phyloP scores from a whole-genome alignment of 1,139 yeast genomes.

The Geotrichum siamense region DNA sequence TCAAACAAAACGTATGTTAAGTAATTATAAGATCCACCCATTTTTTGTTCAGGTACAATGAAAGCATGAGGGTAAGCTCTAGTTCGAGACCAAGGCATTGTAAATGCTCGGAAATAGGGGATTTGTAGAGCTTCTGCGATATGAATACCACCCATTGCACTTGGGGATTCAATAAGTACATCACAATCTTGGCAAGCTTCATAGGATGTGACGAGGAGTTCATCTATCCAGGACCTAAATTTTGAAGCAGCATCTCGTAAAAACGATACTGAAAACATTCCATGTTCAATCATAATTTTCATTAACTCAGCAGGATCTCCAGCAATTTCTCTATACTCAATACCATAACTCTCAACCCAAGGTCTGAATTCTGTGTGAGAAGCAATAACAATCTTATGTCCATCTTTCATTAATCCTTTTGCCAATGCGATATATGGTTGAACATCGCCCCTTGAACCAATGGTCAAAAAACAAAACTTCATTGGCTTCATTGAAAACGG shows the following conservation, averaged over 20 bases:
- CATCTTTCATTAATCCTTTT: constrained; percentile 66
- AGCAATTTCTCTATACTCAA: constrained; percentile 67
- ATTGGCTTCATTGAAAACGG: constrained; percentile 20
- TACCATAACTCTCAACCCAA: constrained; percentile 64
- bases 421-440: constrained; percentile 94
- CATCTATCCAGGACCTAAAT: constrained; percentile 75
- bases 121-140: constrained; percentile 86
- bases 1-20: constrained; percentile 90
- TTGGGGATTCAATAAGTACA: constrained; percentile 83
- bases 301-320: constrained; percentile 91
- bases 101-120: constrained; percentile 90
- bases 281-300: constrained; percentile 89
- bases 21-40: constrained; percentile 88
- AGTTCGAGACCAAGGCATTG: constrained; percentile 98
- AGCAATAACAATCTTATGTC: constrained; percentile 76
- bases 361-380: constrained; percentile 74
- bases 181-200: constrained; percentile 79
- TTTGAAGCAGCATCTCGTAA: constrained; percentile 73
- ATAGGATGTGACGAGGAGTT: constrained; percentile 68
- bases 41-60: constrained; percentile 85
- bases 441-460: constrained; percentile 94
- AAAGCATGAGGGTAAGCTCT: constrained; percentile 95
- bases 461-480: constrained; percentile 63
- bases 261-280: constrained; percentile 76
- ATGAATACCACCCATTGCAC: constrained; percentile 93